Conservation (phyloP, 352 stramenopile species). For the Pythium rhizo-oryzae region DNA sequence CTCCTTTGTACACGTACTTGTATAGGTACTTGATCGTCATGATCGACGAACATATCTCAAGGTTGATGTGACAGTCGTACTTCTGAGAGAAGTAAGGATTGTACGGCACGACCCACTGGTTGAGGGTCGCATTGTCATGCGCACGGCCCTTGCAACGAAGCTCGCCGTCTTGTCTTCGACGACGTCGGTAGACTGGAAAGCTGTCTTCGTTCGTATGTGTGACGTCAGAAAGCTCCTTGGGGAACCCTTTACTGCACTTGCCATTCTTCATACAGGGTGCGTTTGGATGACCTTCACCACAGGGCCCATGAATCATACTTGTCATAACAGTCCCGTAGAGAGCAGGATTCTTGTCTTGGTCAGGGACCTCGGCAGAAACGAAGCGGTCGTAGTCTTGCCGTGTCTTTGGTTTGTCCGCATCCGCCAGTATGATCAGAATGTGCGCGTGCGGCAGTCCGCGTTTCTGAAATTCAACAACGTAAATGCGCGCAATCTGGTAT, state of each 20-base stretch:
- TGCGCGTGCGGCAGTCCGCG: slow-evolving; percentile 41
- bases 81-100: slow-evolving; percentile 53
- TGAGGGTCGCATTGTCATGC: slow-evolving; percentile 13
- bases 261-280: slow-evolving; percentile 11
- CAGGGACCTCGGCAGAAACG: slow-evolving; percentile 16
- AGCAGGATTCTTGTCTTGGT: not conserved
- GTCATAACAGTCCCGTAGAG: not conserved
- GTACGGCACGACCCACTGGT: slow-evolving; percentile 49
- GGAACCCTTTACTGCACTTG: slow-evolving; percentile 12
- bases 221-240: not conserved
- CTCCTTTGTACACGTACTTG: slow-evolving; percentile 64
- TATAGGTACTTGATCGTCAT: slow-evolving; percentile 57
- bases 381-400: slow-evolving; percentile 10
- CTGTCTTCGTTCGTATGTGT: not conserved
- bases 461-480: slow-evolving; percentile 54
- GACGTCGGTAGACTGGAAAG: slow-evolving; percentile 2
- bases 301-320: slow-evolving; percentile 16
- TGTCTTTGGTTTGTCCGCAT: slow-evolving; percentile 20
- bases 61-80: slow-evolving; percentile 56
- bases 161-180: not conserved
- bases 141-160: not conserved
- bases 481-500: slow-evolving; percentile 20
- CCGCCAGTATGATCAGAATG: slow-evolving; percentile 37
- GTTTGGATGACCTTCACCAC: not conserved
- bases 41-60: slow-evolving; percentile 46